phyloP scores from a whole-genome alignment of 306 rosid species.

The Adenanthera pavonina region DNA sequence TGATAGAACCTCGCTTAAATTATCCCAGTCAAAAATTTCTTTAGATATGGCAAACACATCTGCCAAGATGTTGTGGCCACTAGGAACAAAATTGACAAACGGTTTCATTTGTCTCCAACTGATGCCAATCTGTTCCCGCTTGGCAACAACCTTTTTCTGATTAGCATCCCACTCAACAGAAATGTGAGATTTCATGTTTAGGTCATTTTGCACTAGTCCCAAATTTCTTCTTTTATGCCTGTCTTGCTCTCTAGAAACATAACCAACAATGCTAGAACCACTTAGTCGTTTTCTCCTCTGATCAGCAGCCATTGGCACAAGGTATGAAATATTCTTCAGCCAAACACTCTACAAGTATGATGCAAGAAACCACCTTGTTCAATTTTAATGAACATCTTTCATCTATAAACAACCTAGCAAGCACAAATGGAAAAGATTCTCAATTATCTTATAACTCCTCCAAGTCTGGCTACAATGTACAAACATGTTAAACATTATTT shows the following conservation, averaged over 20 bases:
- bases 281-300: slow-evolving; percentile 82
- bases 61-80: slow-evolving; percentile 61
- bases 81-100: slow-evolving; percentile 48
- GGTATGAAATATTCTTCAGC: slow-evolving; percentile 39
- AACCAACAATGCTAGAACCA: slow-evolving; percentile 59
- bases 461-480: slow-evolving; percentile 25
- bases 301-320: slow-evolving; percentile 81
- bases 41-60: slow-evolving; percentile 72
- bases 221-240: slow-evolving; percentile 62
- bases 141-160: slow-evolving; percentile 81
- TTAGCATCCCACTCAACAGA: slow-evolving; percentile 86
- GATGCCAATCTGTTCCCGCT: slow-evolving; percentile 84
- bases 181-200: slow-evolving; percentile 64
- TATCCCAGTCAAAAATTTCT: slow-evolving; percentile 73
- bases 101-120: slow-evolving; percentile 74
- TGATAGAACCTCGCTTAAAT: slow-evolving; percentile 74
- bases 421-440: slow-evolving; percentile 24
- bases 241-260: slow-evolving; percentile 70
- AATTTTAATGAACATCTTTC: slow-evolving; percentile 36
- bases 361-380: slow-evolving; percentile 38
- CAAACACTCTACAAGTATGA: slow-evolving; percentile 36
- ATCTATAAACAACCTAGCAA: slow-evolving; percentile 45
- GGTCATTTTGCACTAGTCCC: slow-evolving; percentile 58
- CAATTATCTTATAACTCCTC: slow-evolving; percentile 35
- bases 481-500: slow-evolving; percentile 32